Conservation (phyloP, 129 eudicot genomes). For the Sambucus nigra region DNA sequence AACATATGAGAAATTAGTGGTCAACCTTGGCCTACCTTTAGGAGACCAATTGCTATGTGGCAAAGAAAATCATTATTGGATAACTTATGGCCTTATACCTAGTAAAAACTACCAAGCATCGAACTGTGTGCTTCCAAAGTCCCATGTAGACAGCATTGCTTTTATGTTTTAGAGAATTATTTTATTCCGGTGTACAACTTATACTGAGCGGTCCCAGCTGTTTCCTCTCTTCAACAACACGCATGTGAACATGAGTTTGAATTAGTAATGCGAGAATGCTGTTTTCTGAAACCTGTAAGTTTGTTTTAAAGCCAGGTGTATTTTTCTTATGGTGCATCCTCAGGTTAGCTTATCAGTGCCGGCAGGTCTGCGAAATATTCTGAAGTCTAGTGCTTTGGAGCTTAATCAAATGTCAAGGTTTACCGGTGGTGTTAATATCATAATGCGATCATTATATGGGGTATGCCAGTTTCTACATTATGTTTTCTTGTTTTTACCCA, state of each 20-base stretch:
- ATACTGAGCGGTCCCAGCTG: conserved; percentile 8
- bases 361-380: not conserved
- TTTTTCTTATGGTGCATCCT: conserved; percentile 6
- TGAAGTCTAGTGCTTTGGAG: conserved; percentile 1
- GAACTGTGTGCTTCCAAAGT: conserved; percentile 10
- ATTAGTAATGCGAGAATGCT: not conserved
- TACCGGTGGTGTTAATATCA: not conserved
- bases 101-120: conserved; percentile 21
- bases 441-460: not conserved
- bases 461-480: conserved; percentile 1
- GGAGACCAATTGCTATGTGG: conserved; percentile 12
- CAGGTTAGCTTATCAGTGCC: conserved; percentile 6
- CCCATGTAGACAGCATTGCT: conserved; percentile 15
- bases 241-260: not conserved
- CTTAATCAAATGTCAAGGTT: not conserved
- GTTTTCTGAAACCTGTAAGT: not conserved
- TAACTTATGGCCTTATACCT: conserved; percentile 22
- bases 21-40: conserved; percentile 26
- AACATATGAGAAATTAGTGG: conserved; percentile 27
- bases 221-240: not conserved
- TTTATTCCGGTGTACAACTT: conserved; percentile 13
- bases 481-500: not conserved
- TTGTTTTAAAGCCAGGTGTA: conserved; percentile 7
- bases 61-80: conserved; percentile 13
- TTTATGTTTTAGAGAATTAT: conserved; percentile 5